These are phyloP conservation scores for Lodderomyces metapsilosis DNA, from an alignment of 1,139 yeast genomes.

Conservation along the genomic window DNA sequence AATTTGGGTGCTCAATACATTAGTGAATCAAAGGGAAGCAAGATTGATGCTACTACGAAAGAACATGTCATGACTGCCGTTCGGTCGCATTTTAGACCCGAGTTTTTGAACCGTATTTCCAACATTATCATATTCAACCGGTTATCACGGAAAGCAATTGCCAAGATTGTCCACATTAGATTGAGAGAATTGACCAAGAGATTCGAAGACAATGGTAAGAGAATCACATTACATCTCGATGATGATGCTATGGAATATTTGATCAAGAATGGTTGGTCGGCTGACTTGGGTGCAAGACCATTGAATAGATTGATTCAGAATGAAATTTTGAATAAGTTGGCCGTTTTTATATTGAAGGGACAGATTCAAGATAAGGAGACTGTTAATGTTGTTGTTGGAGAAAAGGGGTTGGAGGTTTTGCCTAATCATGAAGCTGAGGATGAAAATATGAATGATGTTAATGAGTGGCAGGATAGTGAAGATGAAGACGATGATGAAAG, in stretches of 20 bases:
- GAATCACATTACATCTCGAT: conserved; percentile 65
- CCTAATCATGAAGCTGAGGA: conserved; percentile 82
- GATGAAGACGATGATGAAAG: conserved; percentile 41
- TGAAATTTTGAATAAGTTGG: conserved; percentile 82
- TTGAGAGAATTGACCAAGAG: conserved; percentile 80
- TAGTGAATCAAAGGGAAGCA: conserved; percentile 63
- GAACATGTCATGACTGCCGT: conserved; percentile 83
- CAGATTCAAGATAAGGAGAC: conserved; percentile 86
- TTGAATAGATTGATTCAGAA: conserved; percentile 89
- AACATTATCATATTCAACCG: conserved; percentile 91
- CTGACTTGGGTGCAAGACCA: conserved; percentile 97
- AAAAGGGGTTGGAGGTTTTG: conserved; percentile 68
- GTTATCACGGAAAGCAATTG: conserved; percentile 84
- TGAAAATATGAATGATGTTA: conserved; percentile 54
- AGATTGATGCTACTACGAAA: conserved; percentile 64
- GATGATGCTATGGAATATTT: conserved; percentile 78
- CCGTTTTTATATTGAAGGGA: conserved; percentile 82
- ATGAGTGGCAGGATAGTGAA: conserved; percentile 56
- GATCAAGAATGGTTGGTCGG: conserved; percentile 82
- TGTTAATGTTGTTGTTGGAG: conserved; percentile 63
- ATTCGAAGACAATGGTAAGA: conserved; percentile 80
- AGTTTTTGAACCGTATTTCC: conserved; percentile 92
- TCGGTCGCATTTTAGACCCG: conserved; percentile 93
- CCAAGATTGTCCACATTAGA: conserved; percentile 86
- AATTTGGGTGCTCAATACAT: conserved; percentile 94